Percentiles rank a stretch among this genome's conserved stretches.
Conservation (phyloP, 805 yeast genomes). For the Lipomyces chichibuensis region DNA sequence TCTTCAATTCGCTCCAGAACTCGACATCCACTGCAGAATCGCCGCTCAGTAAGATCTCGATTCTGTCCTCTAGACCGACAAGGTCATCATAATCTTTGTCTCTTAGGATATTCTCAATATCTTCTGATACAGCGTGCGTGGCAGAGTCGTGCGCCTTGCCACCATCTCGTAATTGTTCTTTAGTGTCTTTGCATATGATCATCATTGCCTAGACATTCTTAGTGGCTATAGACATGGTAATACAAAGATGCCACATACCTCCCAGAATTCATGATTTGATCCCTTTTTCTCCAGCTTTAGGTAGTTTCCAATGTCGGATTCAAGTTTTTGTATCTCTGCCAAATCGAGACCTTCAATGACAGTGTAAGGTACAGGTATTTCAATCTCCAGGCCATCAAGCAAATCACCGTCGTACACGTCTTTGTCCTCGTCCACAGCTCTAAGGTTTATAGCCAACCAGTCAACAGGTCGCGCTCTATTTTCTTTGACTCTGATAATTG, state of each 20-base stretch:
- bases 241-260: slow-evolving; percentile 16
- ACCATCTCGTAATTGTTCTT: slow-evolving; percentile 1
- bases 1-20: slow-evolving; percentile 41
- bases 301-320: slow-evolving; percentile 22
- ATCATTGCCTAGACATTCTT: slow-evolving; percentile 9
- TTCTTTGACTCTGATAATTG: slow-evolving; percentile 41
- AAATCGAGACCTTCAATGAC: slow-evolving; percentile 32
- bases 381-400: slow-evolving; percentile 28
- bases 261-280: slow-evolving; percentile 38
- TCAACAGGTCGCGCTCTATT: slow-evolving; percentile 40
- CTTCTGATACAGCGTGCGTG: slow-evolving; percentile 30
- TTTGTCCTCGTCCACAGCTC: slow-evolving; percentile 25
- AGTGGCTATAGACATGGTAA: neutral
- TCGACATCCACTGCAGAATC: slow-evolving; percentile 38
- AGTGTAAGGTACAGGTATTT: slow-evolving; percentile 33
- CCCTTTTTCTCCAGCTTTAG: slow-evolving; percentile 16
- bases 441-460: slow-evolving; percentile 35
- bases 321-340: slow-evolving; percentile 28
- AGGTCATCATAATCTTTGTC: slow-evolving; percentile 40
- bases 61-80: slow-evolving; percentile 34
- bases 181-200: slow-evolving; percentile 25
- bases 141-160: neutral
- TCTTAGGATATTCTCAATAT: slow-evolving; percentile 40
- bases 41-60: slow-evolving; percentile 32
- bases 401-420: slow-evolving; percentile 33